Evolutionary conservation across 768 basidiomycete genomes (phyloP).

Genomic region (Plicaturopsis crispa): DNA sequence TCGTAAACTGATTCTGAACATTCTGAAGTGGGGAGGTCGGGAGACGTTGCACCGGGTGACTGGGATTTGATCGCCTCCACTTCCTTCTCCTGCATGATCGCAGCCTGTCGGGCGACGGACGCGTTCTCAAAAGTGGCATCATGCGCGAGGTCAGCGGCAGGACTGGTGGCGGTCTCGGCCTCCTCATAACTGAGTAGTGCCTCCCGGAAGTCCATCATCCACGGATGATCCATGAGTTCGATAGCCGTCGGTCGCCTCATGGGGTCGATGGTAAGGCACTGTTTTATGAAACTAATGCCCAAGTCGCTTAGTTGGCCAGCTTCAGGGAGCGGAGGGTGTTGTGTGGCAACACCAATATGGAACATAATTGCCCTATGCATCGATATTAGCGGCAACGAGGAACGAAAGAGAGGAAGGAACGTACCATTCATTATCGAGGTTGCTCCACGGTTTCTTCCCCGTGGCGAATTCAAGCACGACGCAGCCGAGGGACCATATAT

Average conservation of each 20-base stretch:
- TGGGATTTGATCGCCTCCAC: conserved; percentile 38
- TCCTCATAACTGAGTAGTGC: conserved; percentile 63
- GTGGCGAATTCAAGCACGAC: conserved; percentile 97
- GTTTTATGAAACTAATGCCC: conserved; percentile 91
- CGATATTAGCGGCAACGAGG: conserved; percentile 2
- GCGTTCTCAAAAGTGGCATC: conserved; percentile 45
- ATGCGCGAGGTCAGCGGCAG: conserved; percentile 34
- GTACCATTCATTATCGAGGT: conserved; percentile 98
- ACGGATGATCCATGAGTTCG: conserved; percentile 82
- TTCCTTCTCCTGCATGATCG: conserved; percentile 52
- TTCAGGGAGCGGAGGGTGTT: conserved; percentile 94
- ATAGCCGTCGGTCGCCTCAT: conserved; percentile 73
- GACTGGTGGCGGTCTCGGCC: conserved; percentile 44
- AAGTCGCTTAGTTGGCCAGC: conserved; percentile 79
- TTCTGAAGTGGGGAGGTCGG: too few species aligned
- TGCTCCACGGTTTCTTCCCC: conserved; percentile 96
- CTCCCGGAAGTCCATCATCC: conserved; percentile 83
- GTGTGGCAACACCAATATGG: conserved; percentile 94
- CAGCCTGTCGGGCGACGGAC: conserved; percentile 47
- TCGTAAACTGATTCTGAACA: too few species aligned
- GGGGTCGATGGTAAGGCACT: conserved; percentile 85
- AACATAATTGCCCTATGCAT: conserved; percentile 95
- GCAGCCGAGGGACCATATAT: conserved; percentile 96
- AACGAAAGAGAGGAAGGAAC: conserved; percentile 11
- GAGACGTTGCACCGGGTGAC: conserved; percentile 2